Evolutionary conservation across 306 rosid genomes (phyloP).

Genomic region (Citrullus mucosospermus): DNA sequence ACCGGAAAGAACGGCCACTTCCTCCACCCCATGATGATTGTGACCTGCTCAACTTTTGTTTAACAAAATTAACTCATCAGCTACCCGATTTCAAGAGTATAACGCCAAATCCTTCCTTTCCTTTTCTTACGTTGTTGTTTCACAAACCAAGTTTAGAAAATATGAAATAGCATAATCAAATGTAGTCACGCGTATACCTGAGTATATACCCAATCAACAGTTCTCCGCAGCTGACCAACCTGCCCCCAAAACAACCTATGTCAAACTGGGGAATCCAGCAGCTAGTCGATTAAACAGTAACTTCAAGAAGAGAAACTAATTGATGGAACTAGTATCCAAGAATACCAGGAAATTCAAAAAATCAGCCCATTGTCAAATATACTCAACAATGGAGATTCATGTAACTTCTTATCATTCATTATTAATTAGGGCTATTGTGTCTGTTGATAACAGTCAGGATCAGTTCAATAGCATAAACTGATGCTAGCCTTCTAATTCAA

Average conservation of each 20-base stretch:
- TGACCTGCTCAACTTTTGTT: conserved; percentile 46
- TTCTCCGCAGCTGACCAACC: conserved; percentile 75
- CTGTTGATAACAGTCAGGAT: neutral
- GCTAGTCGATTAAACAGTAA: neutral
- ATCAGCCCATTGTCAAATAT: neutral
- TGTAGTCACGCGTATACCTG: conserved; percentile 36
- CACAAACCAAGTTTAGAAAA: neutral
- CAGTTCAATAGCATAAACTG: neutral
- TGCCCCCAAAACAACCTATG: conserved; percentile 28
- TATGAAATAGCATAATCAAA: neutral
- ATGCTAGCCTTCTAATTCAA: neutral
- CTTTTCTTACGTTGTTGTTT: neutral
- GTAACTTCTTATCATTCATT: neutral
- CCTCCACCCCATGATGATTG: conserved; percentile 46
- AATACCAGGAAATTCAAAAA: neutral
- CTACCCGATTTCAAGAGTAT: neutral
- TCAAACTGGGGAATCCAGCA: neutral
- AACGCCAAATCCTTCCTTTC: neutral
- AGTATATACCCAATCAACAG: conserved; percentile 61
- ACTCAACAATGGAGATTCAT: neutral
- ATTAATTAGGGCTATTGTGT: neutral
- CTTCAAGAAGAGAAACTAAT: neutral
- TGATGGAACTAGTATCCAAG: neutral
- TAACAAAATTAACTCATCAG: conserved; percentile 24
- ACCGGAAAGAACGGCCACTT: conserved; percentile 41